Base-by-base conservation (phyloP, 371 early-diverging fungal species). In the Syncephalis fuscata region DNA sequence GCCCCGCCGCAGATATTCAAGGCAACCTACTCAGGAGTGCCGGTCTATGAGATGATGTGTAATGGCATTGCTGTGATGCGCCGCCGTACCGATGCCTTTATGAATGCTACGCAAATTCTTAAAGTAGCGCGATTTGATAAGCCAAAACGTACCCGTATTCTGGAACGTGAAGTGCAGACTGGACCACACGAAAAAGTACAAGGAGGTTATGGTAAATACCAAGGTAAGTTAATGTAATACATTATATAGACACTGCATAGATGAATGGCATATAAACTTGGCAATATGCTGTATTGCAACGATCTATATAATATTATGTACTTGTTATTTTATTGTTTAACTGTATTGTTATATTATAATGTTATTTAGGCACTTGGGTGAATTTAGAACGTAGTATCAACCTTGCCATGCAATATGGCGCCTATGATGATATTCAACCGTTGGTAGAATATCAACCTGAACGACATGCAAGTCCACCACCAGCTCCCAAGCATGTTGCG, bases 171-270 rank as follows among this genome's bases (percentile, higher is more conserved):
- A 60, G 76, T 92, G 2, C 64, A 82, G 40, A 63, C 64, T 21
- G 92, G 88, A 3, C 73, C 75, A 32, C 90, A 88, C 55, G 94
- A 96, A 54, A 93, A 93, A 66, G 84, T 96, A 9, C 94, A 94
- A 65, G 97, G 97, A 19, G 97, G 97, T 15, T 93, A 93, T 63
- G 97, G 97, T 26, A 91, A 92, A 68, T 93, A 87, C 59, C 92
- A 94, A 68, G 96, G 96, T 45, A 21, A 17, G 20, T 44, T 32
- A 20, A 22, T 38, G 17, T n/a, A 21, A 41, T n/a, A n/a, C n/a
- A n/a, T n/a, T n/a, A n/a, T n/a, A n/a, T n/a, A n/a, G n/a, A n/a
- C n/a, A n/a, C n/a, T n/a, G n/a, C n/a, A n/a, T n/a, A n/a, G n/a
- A n/a, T n/a, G n/a, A n/a, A n/a, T n/a, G n/a, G n/a, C n/a, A n/a